Percentiles rank a stretch among this genome's conserved stretches.
phyloP scores from a whole-genome alignment of 2,329 filamentous ascomycete genomes.

The Purpureocillium lavendulum region DNA sequence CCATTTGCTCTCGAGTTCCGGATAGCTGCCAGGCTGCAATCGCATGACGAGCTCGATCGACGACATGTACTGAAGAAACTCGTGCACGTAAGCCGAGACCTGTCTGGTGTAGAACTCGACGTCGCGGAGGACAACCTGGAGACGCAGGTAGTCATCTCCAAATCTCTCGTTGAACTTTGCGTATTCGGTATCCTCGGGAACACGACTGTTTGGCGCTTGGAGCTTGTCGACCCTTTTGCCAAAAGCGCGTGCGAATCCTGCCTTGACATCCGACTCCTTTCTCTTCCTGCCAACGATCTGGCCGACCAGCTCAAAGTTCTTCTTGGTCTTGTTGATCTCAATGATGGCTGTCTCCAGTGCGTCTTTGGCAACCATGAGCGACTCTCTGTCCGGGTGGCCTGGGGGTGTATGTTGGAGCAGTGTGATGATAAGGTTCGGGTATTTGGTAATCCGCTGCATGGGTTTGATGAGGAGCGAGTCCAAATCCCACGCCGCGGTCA shows the following conservation, averaged over 20 bases:
- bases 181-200: constrained; percentile 76
- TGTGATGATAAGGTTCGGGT: constrained; percentile 76
- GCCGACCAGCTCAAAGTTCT: constrained; percentile 85
- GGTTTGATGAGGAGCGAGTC: constrained; percentile 97
- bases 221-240: constrained; percentile 82
- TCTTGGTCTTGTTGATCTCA: constrained; percentile 93
- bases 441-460: constrained; percentile 89
- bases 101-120: constrained; percentile 90
- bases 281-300: constrained; percentile 79
- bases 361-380: constrained; percentile 47
- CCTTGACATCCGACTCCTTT: constrained; percentile 80
- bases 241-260: constrained; percentile 82
- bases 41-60: constrained; percentile 79
- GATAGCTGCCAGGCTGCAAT: constrained; percentile 60
- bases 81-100: constrained; percentile 68
- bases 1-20: constrained; percentile 91
- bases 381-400: constrained; percentile 73
- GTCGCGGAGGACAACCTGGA: constrained; percentile 88
- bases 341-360: constrained; percentile 59
- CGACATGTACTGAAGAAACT: constrained; percentile 71
- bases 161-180: constrained; percentile 77
- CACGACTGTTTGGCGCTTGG: constrained; percentile 50
- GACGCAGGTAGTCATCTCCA: constrained; percentile 81
- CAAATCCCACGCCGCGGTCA: constrained; percentile 90
- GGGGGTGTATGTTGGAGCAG: constrained; percentile 70